These are phyloP conservation scores for Capsicum pubescens DNA, from an alignment of 257 asterid genomes.

Conservation along the genomic window DNA sequence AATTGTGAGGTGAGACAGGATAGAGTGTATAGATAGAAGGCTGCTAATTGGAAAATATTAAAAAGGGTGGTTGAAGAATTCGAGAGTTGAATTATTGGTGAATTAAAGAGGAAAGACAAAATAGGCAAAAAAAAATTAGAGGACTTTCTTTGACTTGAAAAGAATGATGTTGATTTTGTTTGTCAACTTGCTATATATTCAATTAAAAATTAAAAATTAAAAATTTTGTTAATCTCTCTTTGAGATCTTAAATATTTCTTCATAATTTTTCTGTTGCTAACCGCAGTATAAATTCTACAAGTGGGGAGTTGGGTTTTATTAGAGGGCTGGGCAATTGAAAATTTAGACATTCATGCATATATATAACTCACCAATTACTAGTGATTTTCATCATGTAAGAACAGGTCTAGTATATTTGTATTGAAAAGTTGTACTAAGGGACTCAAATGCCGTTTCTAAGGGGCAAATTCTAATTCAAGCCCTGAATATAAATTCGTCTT, in stretches of 20 bases:
- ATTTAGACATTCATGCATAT: neutral
- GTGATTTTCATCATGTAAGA: neutral
- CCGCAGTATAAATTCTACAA: neutral
- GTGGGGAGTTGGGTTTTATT: neutral
- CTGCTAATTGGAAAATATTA: neutral
- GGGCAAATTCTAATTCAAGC: too few species aligned
- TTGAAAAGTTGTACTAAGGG: neutral
- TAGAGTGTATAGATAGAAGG: neutral
- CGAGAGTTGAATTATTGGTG: neutral
- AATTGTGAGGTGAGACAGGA: neutral
- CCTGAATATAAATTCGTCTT: neutral
- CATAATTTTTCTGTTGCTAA: neutral
- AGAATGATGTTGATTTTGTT: neutral
- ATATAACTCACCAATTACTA: neutral
- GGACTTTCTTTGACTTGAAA: neutral
- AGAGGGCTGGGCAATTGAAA: neutral
- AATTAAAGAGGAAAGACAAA: neutral
- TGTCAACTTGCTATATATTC: neutral
- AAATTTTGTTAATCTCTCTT: neutral
- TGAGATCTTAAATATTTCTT: neutral
- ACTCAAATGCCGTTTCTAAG: neutral
- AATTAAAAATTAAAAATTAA: neutral
- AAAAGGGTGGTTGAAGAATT: neutral
- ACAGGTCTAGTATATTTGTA: constrained; percentile 1
- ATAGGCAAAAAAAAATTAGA: neutral